Evolutionary conservation across 2,329 filamentous ascomycete genomes (phyloP).

Genomic region (Stachybotrys elegans): DNA sequence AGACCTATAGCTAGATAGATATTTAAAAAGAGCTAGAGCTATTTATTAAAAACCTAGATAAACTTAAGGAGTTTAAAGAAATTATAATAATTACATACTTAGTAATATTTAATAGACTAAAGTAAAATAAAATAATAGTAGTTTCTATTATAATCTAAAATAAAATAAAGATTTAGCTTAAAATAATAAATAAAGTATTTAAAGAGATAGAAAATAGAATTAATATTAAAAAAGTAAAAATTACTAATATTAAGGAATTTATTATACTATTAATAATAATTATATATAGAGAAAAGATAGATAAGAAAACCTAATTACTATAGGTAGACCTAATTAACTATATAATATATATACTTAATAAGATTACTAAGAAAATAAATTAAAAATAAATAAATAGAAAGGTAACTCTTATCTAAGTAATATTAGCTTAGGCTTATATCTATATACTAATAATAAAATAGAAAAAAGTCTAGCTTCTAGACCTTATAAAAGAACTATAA

Average conservation of each 20-base stretch:
- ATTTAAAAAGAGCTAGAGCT: neutral
- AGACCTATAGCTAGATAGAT: too few species aligned
- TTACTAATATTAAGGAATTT: neutral
- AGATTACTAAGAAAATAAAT: neutral
- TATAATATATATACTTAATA: neutral
- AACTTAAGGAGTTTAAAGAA: neutral
- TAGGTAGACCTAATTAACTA: constrained; percentile 1
- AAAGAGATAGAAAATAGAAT: neutral
- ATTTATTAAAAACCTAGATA: neutral
- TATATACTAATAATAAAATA: constrained; percentile 4
- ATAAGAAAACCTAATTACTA: neutral
- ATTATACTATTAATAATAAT: constrained; percentile 1
- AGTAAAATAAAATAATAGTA: neutral
- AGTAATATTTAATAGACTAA: neutral
- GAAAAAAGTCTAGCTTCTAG: constrained; percentile 1
- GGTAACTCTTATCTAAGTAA: constrained; percentile 4
- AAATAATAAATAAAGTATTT: neutral
- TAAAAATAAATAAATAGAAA: constrained; percentile 4
- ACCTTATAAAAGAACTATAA: constrained; percentile 5
- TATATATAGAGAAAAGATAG: neutral
- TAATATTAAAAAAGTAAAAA: constrained; percentile 1
- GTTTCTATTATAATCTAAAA: neutral
- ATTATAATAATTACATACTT: neutral
- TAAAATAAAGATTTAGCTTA: neutral
- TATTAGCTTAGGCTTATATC: constrained; percentile 2